Conservation (phyloP, 208 protist species). For the Crithidia sp. region DNA sequence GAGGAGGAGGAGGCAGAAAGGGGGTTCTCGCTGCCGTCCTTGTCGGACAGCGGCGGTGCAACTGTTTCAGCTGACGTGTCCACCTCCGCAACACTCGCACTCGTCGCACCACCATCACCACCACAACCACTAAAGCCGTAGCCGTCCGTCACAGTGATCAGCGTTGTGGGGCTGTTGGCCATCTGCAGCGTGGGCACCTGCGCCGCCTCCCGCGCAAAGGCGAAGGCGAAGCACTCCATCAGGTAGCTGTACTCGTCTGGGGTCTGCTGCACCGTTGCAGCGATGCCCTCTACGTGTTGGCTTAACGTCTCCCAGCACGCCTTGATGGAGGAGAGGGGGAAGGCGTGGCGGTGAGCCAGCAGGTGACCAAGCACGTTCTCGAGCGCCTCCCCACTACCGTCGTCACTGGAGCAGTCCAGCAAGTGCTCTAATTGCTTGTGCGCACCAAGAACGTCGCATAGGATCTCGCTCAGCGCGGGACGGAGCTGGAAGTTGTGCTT, state of each 20-base stretch:
- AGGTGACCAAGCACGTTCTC: constrained; percentile 64
- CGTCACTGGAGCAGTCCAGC: constrained; percentile 30
- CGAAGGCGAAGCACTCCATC: constrained; percentile 54
- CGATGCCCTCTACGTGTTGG: constrained; percentile 56
- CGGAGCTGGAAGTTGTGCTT: constrained; percentile 49
- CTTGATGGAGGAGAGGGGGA: constrained; percentile 41
- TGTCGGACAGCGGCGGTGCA: too few relatives aligned
- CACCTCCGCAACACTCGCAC: not conserved
- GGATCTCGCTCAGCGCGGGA: constrained; percentile 50
- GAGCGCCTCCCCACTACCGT: constrained; percentile 35
- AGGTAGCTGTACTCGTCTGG: constrained; percentile 72
- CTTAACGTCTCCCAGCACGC: constrained; percentile 63
- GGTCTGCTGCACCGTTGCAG: constrained; percentile 42
- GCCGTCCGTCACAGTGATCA: not conserved
- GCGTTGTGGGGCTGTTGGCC: not conserved
- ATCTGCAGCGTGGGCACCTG: constrained; percentile 66
- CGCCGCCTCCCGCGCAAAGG: constrained; percentile 51
- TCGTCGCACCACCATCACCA: not conserved
- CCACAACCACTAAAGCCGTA: not conserved
- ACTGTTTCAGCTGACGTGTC: not conserved
- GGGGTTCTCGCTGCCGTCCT: too few relatives aligned
- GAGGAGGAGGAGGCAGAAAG: not conserved
- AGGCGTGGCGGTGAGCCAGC: constrained; percentile 50
- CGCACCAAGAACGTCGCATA: constrained; percentile 51
- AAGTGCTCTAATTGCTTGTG: constrained; percentile 43